These are phyloP conservation scores for Candolleomyces eurysporus DNA, from an alignment of 768 basidiomycete genomes.

Conservation along the genomic window DNA sequence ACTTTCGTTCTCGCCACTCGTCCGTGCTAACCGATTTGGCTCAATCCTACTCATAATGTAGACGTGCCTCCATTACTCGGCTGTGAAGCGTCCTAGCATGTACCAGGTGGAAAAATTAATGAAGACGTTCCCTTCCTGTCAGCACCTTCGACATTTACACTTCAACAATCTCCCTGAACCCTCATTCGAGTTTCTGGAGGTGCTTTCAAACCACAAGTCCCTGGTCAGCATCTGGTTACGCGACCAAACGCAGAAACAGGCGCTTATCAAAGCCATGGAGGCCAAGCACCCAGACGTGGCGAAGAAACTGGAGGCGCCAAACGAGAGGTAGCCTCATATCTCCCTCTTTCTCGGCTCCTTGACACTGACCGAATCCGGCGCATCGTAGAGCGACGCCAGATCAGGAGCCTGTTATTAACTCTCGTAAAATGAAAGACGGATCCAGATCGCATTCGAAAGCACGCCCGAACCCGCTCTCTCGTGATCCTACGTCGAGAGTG, in stretches of 20 bases:
- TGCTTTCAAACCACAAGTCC: not conserved
- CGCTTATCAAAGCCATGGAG: not conserved
- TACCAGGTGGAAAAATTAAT: not conserved
- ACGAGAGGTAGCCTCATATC: too few relatives aligned
- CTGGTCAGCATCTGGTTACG: not conserved
- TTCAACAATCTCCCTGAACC: not conserved
- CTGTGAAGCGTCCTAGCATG: not conserved
- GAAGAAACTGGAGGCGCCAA: not conserved
- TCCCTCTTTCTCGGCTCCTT: too few relatives aligned
- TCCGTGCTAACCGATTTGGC: not conserved
- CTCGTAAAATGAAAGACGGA: not conserved
- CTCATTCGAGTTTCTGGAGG: not conserved
- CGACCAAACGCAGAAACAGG: not conserved
- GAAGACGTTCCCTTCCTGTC: not conserved
- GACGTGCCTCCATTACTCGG: not conserved
- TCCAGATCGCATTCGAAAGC: not conserved
- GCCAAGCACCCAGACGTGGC: not conserved
- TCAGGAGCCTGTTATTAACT: not conserved
- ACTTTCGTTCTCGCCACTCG: not conserved
- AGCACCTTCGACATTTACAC: not conserved
- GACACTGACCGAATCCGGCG: too few relatives aligned
- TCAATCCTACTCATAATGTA: not conserved
- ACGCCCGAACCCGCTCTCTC: not conserved
- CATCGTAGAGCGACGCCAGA: too few relatives aligned
- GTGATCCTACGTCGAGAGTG: not conserved